Evolutionary conservation across 2,329 filamentous ascomycete species (phyloP), one percentile per base, ranked within the genome.

Genomic region (Cadophora sp.): DNA sequence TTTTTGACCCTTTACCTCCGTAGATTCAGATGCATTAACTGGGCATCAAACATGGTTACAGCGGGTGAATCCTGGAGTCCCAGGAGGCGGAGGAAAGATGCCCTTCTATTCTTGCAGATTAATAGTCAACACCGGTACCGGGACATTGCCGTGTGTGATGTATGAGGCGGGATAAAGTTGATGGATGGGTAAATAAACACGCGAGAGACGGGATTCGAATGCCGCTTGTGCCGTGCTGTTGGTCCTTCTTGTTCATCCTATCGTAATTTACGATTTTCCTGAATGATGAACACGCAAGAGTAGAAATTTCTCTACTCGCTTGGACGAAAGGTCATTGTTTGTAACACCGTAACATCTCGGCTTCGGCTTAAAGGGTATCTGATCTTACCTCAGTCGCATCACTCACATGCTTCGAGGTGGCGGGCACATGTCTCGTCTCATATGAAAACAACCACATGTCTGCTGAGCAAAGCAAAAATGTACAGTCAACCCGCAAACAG

Each of bases 311-410:
- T n/a, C 5, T n/a, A 7, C 24, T 55, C 51, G 14, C 26, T 31
- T 55, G 51, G 51, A 31, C 16, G 26, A 55, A 55, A 4, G 51
- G 51, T 31, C 26, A n/a, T 55, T 55, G 26, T 55, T 27, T 29
- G 26, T 31, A 55, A 12, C 4, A 29, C 50, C 40, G 19, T 43
- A 53, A 31, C 16, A 55, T 29, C 48, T 55, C 51, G 51, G 51
- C 51, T 53, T 55, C 62, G 62, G 62, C 50, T 64, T 27, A 64
- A 64, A 55, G 62, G 62, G 50, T 64, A 46, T 50, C 62, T 64
- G 46, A 55, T 64, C 50, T 55, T 37, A 62, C 43, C 37, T 50
- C 34, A 37, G 8, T 29, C 24, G 50, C 29, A 50, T 31, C 34
- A 3, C 24, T 34, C 62, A 53, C 46, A 37, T 63, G 50, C 53